Conservation (phyloP, 352 stramenopile genomes). For the Phytophthora tentaculata region DNA sequence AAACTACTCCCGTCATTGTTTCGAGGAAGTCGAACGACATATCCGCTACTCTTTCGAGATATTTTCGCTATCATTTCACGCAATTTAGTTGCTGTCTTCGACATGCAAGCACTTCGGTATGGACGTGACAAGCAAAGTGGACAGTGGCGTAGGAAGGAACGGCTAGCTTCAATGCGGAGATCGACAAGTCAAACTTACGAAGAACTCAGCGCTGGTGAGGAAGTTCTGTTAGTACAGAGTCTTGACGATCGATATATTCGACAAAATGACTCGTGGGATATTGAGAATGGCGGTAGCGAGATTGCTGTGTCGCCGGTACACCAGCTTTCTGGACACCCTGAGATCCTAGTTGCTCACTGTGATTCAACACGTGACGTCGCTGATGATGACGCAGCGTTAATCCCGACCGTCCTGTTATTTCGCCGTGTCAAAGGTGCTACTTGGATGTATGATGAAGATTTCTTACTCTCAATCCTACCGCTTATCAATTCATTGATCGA, state of each 20-base stretch:
- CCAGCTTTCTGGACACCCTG: conserved; percentile 18
- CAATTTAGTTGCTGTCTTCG: conserved; percentile 51
- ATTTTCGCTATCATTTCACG: conserved; percentile 43
- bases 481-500: conserved; percentile 52
- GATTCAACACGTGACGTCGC: conserved; percentile 38
- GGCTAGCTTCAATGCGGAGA: conserved; percentile 14
- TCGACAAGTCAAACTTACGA: background rate
- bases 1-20: conserved; percentile 52
- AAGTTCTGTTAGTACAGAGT: background rate
- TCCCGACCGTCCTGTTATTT: conserved; percentile 49
- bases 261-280: background rate
- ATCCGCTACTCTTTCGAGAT: conserved; percentile 41
- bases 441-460: conserved; percentile 69
- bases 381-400: conserved; percentile 25
- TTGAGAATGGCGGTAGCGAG: background rate
- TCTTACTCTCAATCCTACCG: conserved; percentile 50
- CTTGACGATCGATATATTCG: conserved; percentile 13
- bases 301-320: conserved; percentile 2
- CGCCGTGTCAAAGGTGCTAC: conserved; percentile 50
- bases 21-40: conserved; percentile 61
- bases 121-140: conserved; percentile 6
- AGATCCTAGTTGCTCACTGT: conserved; percentile 34
- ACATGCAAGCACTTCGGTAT: conserved; percentile 46
- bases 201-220: background rate
- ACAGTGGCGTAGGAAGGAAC: conserved; percentile 9